These are phyloP conservation scores for Panaeolus papilionaceus DNA, from an alignment of 768 basidiomycete genomes.

Conservation along the genomic window DNA sequence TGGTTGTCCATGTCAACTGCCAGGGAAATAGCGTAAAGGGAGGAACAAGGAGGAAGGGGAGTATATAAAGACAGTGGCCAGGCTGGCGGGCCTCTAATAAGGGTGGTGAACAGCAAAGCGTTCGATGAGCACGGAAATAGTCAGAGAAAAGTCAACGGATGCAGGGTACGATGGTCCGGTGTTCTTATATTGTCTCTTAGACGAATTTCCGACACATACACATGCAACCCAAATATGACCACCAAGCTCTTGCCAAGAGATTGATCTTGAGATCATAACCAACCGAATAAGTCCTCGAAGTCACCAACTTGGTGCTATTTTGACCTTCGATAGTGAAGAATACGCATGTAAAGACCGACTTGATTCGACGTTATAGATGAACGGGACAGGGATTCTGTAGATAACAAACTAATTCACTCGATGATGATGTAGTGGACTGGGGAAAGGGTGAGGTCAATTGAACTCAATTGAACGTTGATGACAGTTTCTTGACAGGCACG, in stretches of 20 bases:
- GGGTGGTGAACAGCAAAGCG: neutral
- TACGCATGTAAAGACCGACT: neutral
- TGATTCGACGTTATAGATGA: neutral
- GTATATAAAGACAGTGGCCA: constrained; percentile 8
- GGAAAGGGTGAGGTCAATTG: neutral
- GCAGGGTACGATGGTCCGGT: neutral
- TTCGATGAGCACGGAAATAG: neutral
- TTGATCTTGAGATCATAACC: constrained; percentile 3
- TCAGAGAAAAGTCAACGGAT: constrained; percentile 5
- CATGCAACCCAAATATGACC: neutral
- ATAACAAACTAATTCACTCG: neutral
- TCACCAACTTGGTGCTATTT: neutral
- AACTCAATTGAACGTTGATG: neutral
- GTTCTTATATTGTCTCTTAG: neutral
- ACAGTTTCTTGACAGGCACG: neutral
- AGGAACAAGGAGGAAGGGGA: neutral
- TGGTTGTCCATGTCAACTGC: neutral
- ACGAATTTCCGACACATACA: neutral
- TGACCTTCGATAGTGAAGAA: constrained; percentile 6
- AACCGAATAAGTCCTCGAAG: neutral
- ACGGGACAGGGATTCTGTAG: neutral
- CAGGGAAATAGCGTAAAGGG: neutral
- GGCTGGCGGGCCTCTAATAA: constrained; percentile 6
- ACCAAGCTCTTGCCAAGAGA: neutral
- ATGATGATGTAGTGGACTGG: neutral